A percentile compares a stretch with the other conserved stretches of the same genome.
These are phyloP conservation scores for Zygotorulaspora florentina DNA, from an alignment of 805 yeast genomes.

Conservation along the genomic window DNA sequence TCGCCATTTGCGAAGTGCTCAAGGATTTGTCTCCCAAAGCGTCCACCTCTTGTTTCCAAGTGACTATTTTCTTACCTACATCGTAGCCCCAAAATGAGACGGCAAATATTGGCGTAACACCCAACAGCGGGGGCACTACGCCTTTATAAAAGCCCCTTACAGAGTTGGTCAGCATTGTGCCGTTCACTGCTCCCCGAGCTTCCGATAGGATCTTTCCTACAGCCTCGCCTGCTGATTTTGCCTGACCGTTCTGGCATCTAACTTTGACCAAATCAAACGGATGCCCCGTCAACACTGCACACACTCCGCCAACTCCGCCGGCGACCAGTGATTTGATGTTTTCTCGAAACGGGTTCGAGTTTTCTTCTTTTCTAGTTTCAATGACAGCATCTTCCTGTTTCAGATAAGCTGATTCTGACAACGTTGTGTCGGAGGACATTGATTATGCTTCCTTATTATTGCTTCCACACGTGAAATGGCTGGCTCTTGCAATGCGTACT, in stretches of 20 bases:
- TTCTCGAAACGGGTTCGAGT: slow-evolving; percentile 37
- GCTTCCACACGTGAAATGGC: too few relatives aligned
- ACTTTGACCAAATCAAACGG: slow-evolving; percentile 95
- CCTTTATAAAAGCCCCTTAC: slow-evolving; percentile 81
- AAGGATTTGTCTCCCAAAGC: slow-evolving; percentile 31
- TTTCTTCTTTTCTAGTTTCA: background rate
- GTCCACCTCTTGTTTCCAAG: slow-evolving; percentile 25
- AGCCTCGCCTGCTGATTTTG: slow-evolving; percentile 58
- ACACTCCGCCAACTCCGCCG: slow-evolving; percentile 96
- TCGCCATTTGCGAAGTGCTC: slow-evolving; percentile 65
- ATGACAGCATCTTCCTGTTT: slow-evolving; percentile 5
- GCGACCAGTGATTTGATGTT: slow-evolving; percentile 84
- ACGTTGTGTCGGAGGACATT: slow-evolving; percentile 9
- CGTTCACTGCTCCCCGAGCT: slow-evolving; percentile 50
- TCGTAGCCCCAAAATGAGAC: slow-evolving; percentile 98
- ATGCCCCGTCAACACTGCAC: slow-evolving; percentile 94
- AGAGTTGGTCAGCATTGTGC: slow-evolving; percentile 15
- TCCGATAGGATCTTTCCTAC: slow-evolving; percentile 62
- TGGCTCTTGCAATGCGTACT: too few relatives aligned
- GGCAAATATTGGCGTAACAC: slow-evolving; percentile 98
- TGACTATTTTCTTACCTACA: slow-evolving; percentile 75
- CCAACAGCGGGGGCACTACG: slow-evolving; percentile 89
- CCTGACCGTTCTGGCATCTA: slow-evolving; percentile 75
- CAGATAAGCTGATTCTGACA: slow-evolving; percentile 6
- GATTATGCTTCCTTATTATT: too few relatives aligned